phyloP scores from a whole-genome alignment of 1,139 yeast genomes.

The Nadsonia commutata region DNA sequence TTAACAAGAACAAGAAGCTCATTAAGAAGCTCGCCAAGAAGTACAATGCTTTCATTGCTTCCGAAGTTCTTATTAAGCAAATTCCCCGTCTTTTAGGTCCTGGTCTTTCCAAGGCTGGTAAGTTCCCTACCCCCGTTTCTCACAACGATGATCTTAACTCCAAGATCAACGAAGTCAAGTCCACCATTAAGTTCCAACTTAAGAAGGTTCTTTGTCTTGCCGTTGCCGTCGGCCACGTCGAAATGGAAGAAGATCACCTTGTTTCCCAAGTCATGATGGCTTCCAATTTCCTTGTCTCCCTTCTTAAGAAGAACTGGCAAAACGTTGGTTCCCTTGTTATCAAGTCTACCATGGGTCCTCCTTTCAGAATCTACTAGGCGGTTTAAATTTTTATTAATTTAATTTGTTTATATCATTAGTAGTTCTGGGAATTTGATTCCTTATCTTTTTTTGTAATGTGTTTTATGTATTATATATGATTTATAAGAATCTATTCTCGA shows the following conservation, averaged over 20 bases:
- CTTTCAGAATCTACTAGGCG: constrained; percentile 94
- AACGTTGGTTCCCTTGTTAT: constrained; percentile 98
- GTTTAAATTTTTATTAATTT: constrained; percentile 7
- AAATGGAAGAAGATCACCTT: constrained; percentile 93
- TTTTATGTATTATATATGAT: neutral
- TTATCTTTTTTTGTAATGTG: neutral
- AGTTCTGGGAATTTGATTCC: neutral
- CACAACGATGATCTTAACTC: constrained; percentile 96
- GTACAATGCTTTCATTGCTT: constrained; percentile 99
- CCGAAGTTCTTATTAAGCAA: constrained; percentile 98
- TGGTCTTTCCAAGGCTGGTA: constrained; percentile 99
- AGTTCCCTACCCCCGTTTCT: constrained; percentile 99
- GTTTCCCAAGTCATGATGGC: constrained; percentile 98
- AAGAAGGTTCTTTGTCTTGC: constrained; percentile 87
- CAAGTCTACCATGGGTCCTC: constrained; percentile 99
- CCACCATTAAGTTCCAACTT: constrained; percentile 99
- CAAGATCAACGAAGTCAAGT: constrained; percentile 94
- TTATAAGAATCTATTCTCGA: constrained; percentile 10
- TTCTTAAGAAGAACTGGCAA: constrained; percentile 99
- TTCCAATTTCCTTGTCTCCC: constrained; percentile 97
- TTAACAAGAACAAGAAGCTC: constrained; percentile 99
- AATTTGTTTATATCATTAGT: neutral
- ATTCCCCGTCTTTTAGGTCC: constrained; percentile 99
- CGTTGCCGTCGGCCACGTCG: constrained; percentile 95
- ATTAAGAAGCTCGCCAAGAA: constrained; percentile 99